Percentiles rank a stretch among this genome's conserved stretches.
These are phyloP conservation scores for Mortierella sp. DNA, from an alignment of 371 early-diverging fungal species.

Conservation along the genomic window DNA sequence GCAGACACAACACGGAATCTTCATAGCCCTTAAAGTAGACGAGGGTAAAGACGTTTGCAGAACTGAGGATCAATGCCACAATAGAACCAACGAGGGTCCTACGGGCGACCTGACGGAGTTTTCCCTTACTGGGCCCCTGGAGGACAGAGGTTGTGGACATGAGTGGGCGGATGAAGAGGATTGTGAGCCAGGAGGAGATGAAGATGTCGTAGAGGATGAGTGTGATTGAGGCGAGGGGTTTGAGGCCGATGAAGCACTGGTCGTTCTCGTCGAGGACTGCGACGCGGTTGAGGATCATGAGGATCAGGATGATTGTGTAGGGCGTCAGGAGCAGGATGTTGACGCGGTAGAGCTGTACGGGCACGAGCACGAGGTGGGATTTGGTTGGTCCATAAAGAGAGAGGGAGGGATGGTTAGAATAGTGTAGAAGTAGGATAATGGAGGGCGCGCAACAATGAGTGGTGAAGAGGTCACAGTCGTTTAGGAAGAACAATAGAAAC, in stretches of 20 bases:
- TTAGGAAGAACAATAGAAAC: not conserved
- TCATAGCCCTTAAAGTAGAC: constrained; percentile 50
- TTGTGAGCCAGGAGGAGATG: constrained; percentile 42
- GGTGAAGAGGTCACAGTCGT: no score
- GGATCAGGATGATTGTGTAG: constrained; percentile 52
- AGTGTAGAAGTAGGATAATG: no score
- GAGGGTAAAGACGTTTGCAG: constrained; percentile 59
- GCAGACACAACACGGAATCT: constrained; percentile 58
- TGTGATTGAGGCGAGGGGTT: constrained; percentile 63
- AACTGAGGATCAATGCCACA: constrained; percentile 53
- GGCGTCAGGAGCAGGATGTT: constrained; percentile 61
- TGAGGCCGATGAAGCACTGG: constrained; percentile 63
- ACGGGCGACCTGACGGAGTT: constrained; percentile 62
- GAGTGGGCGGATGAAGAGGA: constrained; percentile 42
- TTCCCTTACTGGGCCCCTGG: constrained; percentile 47
- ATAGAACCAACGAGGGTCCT: constrained; percentile 61
- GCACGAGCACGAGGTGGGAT: no score
- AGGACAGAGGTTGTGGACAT: constrained; percentile 39
- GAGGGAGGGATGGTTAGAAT: no score
- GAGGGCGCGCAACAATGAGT: no score
- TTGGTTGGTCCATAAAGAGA: no score
- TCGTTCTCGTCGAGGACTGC: constrained; percentile 58
- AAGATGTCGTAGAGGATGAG: constrained; percentile 56
- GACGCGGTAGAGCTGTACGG: constrained; percentile 54
- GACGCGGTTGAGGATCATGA: constrained; percentile 60